These are phyloP conservation scores for Yamadazyma buinensis DNA, from an alignment of 1,139 yeast species.

Conservation along the genomic window DNA sequence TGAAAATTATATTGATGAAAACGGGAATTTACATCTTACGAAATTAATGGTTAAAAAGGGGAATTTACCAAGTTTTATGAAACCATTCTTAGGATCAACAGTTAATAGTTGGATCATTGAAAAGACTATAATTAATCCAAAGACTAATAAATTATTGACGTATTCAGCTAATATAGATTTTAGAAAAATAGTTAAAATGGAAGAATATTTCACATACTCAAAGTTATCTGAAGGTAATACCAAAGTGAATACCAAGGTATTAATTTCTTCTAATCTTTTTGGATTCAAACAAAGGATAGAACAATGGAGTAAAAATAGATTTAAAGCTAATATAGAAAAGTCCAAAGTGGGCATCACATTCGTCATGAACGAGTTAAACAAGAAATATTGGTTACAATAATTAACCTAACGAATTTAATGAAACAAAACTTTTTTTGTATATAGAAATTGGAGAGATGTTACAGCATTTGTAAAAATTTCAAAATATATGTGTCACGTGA, in stretches of 20 bases:
- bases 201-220: conserved; percentile 60
- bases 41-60: conserved; percentile 78
- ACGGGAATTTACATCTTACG: conserved; percentile 70
- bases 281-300: conserved; percentile 77
- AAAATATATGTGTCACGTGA: too few species aligned
- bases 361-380: conserved; percentile 56
- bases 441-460: too few species aligned
- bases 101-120: conserved; percentile 85
- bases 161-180: conserved; percentile 88
- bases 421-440: too few species aligned
- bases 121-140: conserved; percentile 70
- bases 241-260: conserved; percentile 50
- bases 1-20: conserved; percentile 50
- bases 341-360: conserved; percentile 72
- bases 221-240: conserved; percentile 27
- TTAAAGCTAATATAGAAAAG: conserved; percentile 62
- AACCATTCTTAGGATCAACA: conserved; percentile 70
- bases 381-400: too few species aligned
- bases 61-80: conserved; percentile 73
- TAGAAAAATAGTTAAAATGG: conserved; percentile 71
- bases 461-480: too few species aligned
- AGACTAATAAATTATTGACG: conserved; percentile 50
- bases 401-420: too few species aligned
- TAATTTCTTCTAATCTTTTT: conserved; percentile 67
- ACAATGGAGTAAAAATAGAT: conserved; percentile 72